Evolutionary conservation across 177 flowering plant genomes (phyloP).

Genomic region (Telopea speciosissima): DNA sequence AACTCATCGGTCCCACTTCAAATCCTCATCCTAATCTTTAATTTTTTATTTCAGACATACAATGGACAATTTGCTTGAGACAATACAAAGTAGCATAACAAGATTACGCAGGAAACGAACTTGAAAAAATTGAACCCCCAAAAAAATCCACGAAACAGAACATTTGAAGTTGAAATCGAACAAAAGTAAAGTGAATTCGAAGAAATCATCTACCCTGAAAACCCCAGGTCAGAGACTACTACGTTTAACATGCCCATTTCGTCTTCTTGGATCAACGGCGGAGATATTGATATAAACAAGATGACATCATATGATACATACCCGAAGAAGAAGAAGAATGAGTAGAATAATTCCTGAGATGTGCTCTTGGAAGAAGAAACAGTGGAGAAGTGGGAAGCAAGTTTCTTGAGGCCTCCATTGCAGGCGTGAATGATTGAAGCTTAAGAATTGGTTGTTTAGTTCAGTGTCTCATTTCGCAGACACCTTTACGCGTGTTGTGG

Average conservation of each 20-base stretch:
- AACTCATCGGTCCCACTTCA: too few species aligned
- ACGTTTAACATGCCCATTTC: slow-evolving; percentile 1
- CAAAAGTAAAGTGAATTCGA: not conserved
- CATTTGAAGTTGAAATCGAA: not conserved
- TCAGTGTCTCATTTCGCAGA: too few species aligned
- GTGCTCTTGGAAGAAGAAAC: slow-evolving; percentile 8
- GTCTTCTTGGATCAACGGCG: not conserved
- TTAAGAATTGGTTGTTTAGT: too few species aligned
- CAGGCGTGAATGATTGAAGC: not conserved
- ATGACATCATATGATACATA: not conserved
- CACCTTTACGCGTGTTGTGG: too few species aligned
- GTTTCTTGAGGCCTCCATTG: slow-evolving; percentile 21
- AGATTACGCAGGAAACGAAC: too few species aligned
- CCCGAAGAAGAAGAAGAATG: slow-evolving; percentile 14
- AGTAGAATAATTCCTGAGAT: slow-evolving; percentile 5
- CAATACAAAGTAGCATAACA: too few species aligned
- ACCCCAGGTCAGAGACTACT: slow-evolving; percentile 1
- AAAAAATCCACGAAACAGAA: not conserved
- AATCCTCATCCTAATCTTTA: too few species aligned
- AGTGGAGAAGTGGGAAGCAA: slow-evolving; percentile 14
- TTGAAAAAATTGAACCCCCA: not conserved
- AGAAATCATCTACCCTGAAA: not conserved
- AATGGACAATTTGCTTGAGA: too few species aligned
- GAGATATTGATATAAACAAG: not conserved
- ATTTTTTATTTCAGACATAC: too few species aligned